Evolutionary conservation across 2,329 filamentous ascomycete species (phyloP).

Genomic region (Cladosporium sp.): DNA sequence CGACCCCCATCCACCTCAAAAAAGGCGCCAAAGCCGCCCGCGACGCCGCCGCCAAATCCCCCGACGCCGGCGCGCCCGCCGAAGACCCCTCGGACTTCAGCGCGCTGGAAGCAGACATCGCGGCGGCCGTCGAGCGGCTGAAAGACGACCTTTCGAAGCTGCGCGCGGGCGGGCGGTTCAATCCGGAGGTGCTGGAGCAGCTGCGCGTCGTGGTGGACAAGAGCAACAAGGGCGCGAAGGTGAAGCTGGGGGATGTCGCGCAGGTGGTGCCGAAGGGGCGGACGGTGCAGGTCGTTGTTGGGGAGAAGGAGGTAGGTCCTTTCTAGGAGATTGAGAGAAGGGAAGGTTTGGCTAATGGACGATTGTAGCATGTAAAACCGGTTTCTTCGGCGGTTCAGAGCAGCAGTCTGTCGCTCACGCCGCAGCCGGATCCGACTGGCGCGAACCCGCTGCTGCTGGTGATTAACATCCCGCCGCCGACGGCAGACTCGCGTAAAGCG

Average conservation of each 20-base stretch:
- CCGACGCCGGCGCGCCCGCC: constrained; percentile 9
- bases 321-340: neutral
- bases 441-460: constrained; percentile 47
- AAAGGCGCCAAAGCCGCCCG: constrained; percentile 49
- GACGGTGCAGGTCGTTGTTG: constrained; percentile 55
- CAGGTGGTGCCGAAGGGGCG: constrained; percentile 62
- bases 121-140: constrained; percentile 49
- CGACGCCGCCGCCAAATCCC: constrained; percentile 25
- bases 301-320: constrained; percentile 55
- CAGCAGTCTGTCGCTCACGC: constrained; percentile 44
- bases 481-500: constrained; percentile 44
- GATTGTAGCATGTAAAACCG: constrained; percentile 47
- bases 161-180: constrained; percentile 56
- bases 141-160: constrained; percentile 58
- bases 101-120: constrained; percentile 50
- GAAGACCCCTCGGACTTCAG: constrained; percentile 58
- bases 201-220: constrained; percentile 55
- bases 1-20: constrained; percentile 39
- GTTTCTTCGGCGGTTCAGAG: constrained; percentile 48
- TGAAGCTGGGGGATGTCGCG: constrained; percentile 56
- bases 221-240: constrained; percentile 38
- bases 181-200: constrained; percentile 54
- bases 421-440: constrained; percentile 44
- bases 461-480: constrained; percentile 52
- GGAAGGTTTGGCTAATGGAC: neutral